Evolutionary conservation across 495 filamentous ascomycete genomes (phyloP).

Genomic region (Aspergillus avenaceus): DNA sequence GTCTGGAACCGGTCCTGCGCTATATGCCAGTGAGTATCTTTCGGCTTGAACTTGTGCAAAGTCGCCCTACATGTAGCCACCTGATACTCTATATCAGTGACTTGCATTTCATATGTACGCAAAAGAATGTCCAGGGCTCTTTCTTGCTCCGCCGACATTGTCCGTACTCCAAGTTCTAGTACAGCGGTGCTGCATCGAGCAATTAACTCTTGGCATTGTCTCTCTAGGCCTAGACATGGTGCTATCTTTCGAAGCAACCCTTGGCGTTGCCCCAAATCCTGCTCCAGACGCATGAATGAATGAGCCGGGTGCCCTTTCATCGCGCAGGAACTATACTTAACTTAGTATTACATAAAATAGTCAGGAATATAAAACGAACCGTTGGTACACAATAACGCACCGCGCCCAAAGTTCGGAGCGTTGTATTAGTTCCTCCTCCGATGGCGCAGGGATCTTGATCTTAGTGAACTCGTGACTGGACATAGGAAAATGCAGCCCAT

Average conservation of each 20-base stretch:
- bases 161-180: conserved; percentile 33
- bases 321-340: conserved; percentile 25
- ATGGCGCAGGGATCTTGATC: conserved; percentile 28
- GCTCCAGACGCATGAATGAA: conserved; percentile 26
- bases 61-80: conserved; percentile 22
- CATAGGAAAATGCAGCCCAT: conserved; percentile 46
- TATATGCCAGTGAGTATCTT: neutral
- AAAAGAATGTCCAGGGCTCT: conserved; percentile 31
- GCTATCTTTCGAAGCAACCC: conserved; percentile 28
- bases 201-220: conserved; percentile 35
- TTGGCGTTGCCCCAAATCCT: conserved; percentile 32
- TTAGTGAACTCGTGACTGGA: conserved; percentile 45
- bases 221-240: conserved; percentile 26
- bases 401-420: conserved; percentile 44
- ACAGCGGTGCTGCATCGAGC: conserved; percentile 31
- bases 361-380: conserved; percentile 16
- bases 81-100: conserved; percentile 30
- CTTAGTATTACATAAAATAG: conserved; percentile 1
- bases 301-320: conserved; percentile 37
- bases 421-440: conserved; percentile 31
- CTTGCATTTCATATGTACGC: conserved; percentile 30
- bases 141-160: conserved; percentile 36
- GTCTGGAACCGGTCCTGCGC: conserved; percentile 32
- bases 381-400: conserved; percentile 38
- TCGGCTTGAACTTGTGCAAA: neutral